These are phyloP conservation scores for Beauveria caledonica DNA, from an alignment of 2,329 filamentous ascomycete species.

Conservation along the genomic window DNA sequence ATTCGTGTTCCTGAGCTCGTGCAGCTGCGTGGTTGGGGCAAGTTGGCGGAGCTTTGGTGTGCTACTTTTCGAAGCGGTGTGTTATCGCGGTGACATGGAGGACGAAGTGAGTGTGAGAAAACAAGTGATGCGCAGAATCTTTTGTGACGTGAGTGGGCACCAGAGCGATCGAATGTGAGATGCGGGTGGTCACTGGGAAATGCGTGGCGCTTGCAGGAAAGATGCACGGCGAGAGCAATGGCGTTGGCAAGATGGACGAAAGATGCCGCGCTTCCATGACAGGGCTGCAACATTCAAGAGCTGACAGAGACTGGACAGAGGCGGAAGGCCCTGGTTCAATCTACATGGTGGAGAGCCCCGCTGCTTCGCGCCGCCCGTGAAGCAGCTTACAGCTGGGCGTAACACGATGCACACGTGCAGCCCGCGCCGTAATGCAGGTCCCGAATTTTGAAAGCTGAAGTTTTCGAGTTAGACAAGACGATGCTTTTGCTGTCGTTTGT, in stretches of 20 bases:
- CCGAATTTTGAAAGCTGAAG: neutral
- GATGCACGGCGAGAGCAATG: neutral
- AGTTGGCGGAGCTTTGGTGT: neutral
- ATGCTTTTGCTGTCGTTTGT: too few relatives aligned
- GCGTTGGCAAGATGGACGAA: neutral
- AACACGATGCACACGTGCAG: neutral
- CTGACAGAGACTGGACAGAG: neutral
- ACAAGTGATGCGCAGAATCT: constrained; percentile 1
- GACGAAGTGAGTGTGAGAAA: constrained; percentile 5
- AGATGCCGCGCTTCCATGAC: neutral
- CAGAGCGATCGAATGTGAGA: constrained; percentile 3
- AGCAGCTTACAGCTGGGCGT: neutral
- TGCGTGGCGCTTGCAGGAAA: neutral
- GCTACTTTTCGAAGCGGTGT: constrained; percentile 6
- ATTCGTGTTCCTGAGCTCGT: neutral
- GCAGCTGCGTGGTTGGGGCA: constrained; percentile 1
- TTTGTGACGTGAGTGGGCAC: neutral
- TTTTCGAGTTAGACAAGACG: neutral
- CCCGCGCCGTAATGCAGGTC: constrained; percentile 1
- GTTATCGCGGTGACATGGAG: constrained; percentile 9
- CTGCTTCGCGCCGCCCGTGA: neutral
- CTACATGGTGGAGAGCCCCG: constrained; percentile 5
- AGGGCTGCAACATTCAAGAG: constrained; percentile 4
- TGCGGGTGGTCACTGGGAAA: neutral
- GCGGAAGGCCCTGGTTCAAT: constrained; percentile 1